These are phyloP conservation scores for Pythium apleroticum DNA, from an alignment of 352 stramenopile species.

Conservation along the genomic window DNA sequence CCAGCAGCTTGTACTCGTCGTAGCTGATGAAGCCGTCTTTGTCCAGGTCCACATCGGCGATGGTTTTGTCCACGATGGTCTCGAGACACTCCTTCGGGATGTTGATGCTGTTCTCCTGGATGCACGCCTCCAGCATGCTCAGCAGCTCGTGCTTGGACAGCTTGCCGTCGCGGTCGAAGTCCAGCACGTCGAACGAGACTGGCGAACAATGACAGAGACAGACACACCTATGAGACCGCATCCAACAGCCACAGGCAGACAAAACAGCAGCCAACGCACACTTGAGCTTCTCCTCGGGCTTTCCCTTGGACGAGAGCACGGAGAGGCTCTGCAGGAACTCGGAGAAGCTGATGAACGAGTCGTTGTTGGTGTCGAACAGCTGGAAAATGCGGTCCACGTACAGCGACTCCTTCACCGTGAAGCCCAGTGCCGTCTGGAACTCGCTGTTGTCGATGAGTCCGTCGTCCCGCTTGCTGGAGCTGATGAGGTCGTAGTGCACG, in stretches of 20 bases:
- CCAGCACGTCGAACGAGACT: conserved; percentile 81
- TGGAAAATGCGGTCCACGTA: conserved; percentile 84
- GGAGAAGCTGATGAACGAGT: conserved; percentile 78
- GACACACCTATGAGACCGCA: neutral
- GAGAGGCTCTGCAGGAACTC: conserved; percentile 80
- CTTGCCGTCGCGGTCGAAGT: conserved; percentile 72
- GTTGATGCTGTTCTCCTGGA: conserved; percentile 76
- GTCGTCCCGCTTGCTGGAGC: conserved; percentile 58
- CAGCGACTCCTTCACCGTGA: conserved; percentile 78
- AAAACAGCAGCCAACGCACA: conserved; percentile 38
- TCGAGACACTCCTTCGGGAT: conserved; percentile 62
- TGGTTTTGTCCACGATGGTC: conserved; percentile 72
- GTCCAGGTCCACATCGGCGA: conserved; percentile 63
- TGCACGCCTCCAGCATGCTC: conserved; percentile 68
- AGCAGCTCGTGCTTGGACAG: conserved; percentile 71
- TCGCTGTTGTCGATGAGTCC: conserved; percentile 75
- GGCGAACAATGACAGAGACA: neutral
- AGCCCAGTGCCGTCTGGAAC: conserved; percentile 77
- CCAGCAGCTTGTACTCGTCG: conserved; percentile 68
- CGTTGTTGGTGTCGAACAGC: conserved; percentile 76
- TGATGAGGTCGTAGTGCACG: conserved; percentile 71
- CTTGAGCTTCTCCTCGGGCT: conserved; percentile 64
- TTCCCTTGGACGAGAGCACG: conserved; percentile 68
- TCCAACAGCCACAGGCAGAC: neutral
- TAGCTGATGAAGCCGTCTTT: conserved; percentile 75